Evolutionary conservation across 2,329 filamentous ascomycete species (phyloP).

Genomic region (Phyllosticta citribraziliensis): DNA sequence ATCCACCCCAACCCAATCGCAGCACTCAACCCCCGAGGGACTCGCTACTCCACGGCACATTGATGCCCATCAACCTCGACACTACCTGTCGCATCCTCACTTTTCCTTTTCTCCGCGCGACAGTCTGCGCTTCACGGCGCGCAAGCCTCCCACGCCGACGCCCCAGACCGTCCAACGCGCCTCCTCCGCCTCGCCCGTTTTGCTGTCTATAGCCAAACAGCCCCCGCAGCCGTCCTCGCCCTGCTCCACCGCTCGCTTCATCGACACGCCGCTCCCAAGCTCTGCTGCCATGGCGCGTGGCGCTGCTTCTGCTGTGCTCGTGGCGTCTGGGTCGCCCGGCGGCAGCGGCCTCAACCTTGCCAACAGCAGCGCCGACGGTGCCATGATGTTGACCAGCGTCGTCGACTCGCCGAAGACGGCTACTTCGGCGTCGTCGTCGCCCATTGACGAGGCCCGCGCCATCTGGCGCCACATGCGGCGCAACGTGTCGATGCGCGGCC

Average conservation of each 20-base stretch:
- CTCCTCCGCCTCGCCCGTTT: constrained; percentile 2
- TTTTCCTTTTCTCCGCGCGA: constrained; percentile 4
- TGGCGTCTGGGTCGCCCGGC: not conserved
- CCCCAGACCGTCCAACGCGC: constrained; percentile 3
- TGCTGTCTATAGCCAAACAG: not conserved
- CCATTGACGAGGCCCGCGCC: constrained; percentile 9
- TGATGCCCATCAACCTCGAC: not conserved
- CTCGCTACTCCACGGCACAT: not conserved
- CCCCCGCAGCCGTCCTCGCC: not conserved
- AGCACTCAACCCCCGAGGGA: not conserved
- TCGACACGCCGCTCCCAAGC: not conserved
- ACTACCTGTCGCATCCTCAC: constrained; percentile 6
- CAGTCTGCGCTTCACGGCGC: constrained; percentile 7
- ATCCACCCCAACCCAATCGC: not conserved
- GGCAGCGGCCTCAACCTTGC: not conserved
- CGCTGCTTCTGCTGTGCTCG: not conserved
- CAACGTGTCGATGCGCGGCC: constrained; percentile 8
- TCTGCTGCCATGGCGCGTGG: not conserved
- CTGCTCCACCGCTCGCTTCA: not conserved
- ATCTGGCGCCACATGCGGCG: constrained; percentile 10
- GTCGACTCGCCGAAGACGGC: not conserved
- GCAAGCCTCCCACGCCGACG: not conserved
- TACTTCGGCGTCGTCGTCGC: constrained; percentile 3
- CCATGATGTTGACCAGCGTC: too few species aligned
- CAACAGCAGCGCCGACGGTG: not conserved